phyloP scores from a whole-genome alignment of 352 stramenopile species.

The Thraustochytrium sp. region DNA sequence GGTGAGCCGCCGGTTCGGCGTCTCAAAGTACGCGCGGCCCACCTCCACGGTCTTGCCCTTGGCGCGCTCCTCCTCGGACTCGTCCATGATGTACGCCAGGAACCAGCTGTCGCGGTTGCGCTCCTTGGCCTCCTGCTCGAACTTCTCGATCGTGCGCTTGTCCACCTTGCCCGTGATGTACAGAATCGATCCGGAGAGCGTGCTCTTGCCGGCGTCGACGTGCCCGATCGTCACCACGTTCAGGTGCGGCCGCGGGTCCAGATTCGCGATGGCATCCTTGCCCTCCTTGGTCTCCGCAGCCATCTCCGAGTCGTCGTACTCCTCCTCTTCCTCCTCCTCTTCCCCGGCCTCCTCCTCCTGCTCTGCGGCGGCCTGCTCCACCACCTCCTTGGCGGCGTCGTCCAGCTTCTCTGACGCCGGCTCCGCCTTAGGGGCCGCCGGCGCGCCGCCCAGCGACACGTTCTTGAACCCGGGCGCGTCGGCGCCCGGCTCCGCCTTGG shows the following conservation, averaged over 20 bases:
- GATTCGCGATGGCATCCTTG: slow-evolving; percentile 53
- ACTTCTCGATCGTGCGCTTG: slow-evolving; percentile 98
- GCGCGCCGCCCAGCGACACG: not conserved
- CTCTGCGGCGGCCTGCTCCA: not conserved
- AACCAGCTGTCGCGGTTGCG: slow-evolving; percentile 89
- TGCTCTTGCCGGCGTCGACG: slow-evolving; percentile 97
- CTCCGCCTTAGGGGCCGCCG: not conserved
- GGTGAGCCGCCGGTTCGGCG: slow-evolving; percentile 86
- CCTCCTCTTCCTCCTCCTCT: not conserved
- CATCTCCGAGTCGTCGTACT: not conserved
- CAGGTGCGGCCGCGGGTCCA: slow-evolving; percentile 92
- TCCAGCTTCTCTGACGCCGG: not conserved
- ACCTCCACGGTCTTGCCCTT: slow-evolving; percentile 92
- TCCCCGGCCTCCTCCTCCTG: not conserved
- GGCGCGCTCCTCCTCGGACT: slow-evolving; percentile 93
- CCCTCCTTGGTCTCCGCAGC: not conserved
- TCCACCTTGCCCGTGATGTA: slow-evolving; percentile 98
- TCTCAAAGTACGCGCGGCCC: slow-evolving; percentile 95
- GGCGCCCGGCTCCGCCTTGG: not conserved
- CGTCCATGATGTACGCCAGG: slow-evolving; percentile 99
- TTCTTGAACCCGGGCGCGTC: not conserved
- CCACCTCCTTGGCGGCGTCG: not conserved
- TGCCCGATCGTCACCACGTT: slow-evolving; percentile 99
- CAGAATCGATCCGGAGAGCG: slow-evolving; percentile 93
- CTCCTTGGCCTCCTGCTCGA: slow-evolving; percentile 94